phyloP scores from a whole-genome alignment of 495 filamentous ascomycete genomes.

The Lophiostoma macrostomum region DNA sequence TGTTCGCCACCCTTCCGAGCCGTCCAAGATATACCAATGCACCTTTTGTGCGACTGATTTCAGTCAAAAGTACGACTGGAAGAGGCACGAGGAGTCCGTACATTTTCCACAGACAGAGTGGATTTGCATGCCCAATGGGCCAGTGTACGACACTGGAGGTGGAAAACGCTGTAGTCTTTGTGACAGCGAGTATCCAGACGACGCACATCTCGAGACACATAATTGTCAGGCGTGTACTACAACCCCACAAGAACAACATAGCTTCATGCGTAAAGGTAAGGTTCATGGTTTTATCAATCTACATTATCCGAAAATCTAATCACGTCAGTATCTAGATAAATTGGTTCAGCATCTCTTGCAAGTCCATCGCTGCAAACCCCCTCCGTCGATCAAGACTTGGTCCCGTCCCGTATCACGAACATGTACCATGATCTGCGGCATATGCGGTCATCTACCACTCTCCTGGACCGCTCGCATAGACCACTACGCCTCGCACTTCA shows the following conservation, averaged over 20 bases:
- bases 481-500: too few species aligned
- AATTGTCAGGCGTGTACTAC: slow-evolving; percentile 7
- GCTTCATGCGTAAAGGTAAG: slow-evolving; percentile 28
- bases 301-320: too few species aligned
- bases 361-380: slow-evolving; percentile 15
- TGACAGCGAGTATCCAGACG: not conserved
- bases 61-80: slow-evolving; percentile 29
- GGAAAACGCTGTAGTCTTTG: slow-evolving; percentile 14
- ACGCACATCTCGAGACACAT: slow-evolving; percentile 14
- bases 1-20: slow-evolving; percentile 12
- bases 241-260: not conserved
- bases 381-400: too few species aligned
- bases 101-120: slow-evolving; percentile 32
- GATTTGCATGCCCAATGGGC: slow-evolving; percentile 24
- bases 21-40: slow-evolving; percentile 24
- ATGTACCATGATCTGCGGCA: too few species aligned
- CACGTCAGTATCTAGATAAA: too few species aligned
- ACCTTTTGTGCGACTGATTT: slow-evolving; percentile 29
- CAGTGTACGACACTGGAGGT: not conserved
- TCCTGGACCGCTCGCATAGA: too few species aligned
- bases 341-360: slow-evolving; percentile 23
- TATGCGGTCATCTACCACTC: too few species aligned
- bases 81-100: slow-evolving; percentile 32
- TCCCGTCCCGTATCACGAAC: too few species aligned
- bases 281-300: too few species aligned